Base-by-base conservation (phyloP, 2,329 filamentous ascomycete genomes). In the Alternaria arborescens region DNA sequence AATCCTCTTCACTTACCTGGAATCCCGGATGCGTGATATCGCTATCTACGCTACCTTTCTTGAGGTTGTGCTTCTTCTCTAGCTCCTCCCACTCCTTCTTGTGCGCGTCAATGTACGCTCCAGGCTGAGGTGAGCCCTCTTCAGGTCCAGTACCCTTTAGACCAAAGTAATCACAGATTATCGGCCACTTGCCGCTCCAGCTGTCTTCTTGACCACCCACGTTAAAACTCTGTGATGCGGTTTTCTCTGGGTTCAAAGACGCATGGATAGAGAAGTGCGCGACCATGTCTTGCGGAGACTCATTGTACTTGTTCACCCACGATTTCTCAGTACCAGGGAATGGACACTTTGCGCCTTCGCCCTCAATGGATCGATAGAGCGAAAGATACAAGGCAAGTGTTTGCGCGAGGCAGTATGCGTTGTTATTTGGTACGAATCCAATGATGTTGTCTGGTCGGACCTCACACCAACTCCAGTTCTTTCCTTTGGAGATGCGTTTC, bases 91-190 rank as follows among this genome's bases (percentile, higher is more conserved):
- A 75, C 22, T 72, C 55, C 34, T 71, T 69, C 42, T 65, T 67
- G 52, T 76, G 71, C 46, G 60, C 64, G 42, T 62, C 67, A 42
- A 76, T 71, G 47, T 75, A 76, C 8, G 68, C 69, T 10, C 68
- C 71, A 3, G 72, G 72, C 59, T 75, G 71, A 7, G 71, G 71
- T 18, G 71, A 63, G 26, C 69, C 64, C 55, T 71, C 64, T 52
- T 68, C 68, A 6, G 73, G 73, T 0, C 71, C 71, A 8, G 78
- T 78, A 1, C 81, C 82, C 62, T 79, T 79, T 40, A 84, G 69
- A 3, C 80, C 79, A 71, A 83, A 83, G 64, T 82, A 83, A 7
- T 79, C 75, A 65, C 79, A 82, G 44, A 83, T 79, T 6, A 81
- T 66, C 3, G 81, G 80, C 82, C 82, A 84, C 65, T 82, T 82